Conservation (phyloP, 2,329 filamentous ascomycete species). For the Apiospora koreana region DNA sequence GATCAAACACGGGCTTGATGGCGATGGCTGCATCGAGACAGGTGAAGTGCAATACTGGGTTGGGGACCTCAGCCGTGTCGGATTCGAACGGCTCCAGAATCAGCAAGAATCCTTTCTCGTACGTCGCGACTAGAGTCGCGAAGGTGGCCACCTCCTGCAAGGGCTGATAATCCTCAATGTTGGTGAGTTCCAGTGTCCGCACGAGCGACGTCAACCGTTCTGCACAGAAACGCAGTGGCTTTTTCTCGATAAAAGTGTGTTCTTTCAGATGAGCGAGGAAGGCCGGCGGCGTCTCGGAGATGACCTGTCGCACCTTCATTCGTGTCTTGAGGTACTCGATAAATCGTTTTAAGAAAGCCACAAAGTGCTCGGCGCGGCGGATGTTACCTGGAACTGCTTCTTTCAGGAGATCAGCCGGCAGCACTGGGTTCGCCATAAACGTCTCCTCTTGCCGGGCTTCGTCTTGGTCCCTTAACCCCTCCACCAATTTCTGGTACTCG, state of each 20-base stretch:
- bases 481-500: slow-evolving; percentile 93
- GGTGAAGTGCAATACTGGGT: slow-evolving; percentile 95
- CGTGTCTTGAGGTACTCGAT: slow-evolving; percentile 97
- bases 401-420: slow-evolving; percentile 91
- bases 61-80: slow-evolving; percentile 91
- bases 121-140: slow-evolving; percentile 92
- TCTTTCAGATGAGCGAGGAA: slow-evolving; percentile 93
- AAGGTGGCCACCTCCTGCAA: slow-evolving; percentile 98
- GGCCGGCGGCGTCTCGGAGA: slow-evolving; percentile 93
- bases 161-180: slow-evolving; percentile 96
- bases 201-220: slow-evolving; percentile 94
- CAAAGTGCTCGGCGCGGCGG: slow-evolving; percentile 90
- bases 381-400: slow-evolving; percentile 98
- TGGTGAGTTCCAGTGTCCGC: slow-evolving; percentile 90
- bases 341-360: slow-evolving; percentile 91
- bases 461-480: slow-evolving; percentile 84
- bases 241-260: slow-evolving; percentile 96
- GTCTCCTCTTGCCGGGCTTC: slow-evolving; percentile 90
- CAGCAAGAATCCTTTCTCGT: slow-evolving; percentile 92
- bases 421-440: slow-evolving; percentile 94
- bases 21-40: slow-evolving; percentile 97
- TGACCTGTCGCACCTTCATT: slow-evolving; percentile 97
- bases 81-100: slow-evolving; percentile 98
- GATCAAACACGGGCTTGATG: slow-evolving; percentile 95
- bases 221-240: slow-evolving; percentile 90